Conservation (phyloP, 352 stramenopile species). For the Phytophthora foliorum region DNA sequence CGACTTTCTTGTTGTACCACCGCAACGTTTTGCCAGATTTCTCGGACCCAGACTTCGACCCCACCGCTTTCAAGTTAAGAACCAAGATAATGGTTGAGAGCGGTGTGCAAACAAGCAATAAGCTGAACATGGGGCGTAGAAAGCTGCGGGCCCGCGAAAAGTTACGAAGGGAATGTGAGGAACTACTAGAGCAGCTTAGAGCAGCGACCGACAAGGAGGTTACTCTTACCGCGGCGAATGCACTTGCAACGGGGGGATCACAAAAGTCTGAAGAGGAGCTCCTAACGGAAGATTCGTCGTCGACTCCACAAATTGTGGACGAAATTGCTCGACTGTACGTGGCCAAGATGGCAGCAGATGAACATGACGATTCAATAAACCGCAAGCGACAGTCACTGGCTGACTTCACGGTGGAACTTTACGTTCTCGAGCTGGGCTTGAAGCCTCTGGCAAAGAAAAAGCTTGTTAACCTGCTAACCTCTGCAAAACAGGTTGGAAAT, state of each 20-base stretch:
- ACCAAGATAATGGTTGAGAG: conserved; percentile 50
- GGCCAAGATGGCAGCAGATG: conserved; percentile 62
- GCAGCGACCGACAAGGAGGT: conserved; percentile 16
- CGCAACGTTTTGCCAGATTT: conserved; percentile 68
- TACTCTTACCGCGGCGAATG: not conserved
- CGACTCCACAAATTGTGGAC: conserved; percentile 47
- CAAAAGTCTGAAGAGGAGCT: conserved; percentile 16
- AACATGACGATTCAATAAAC: conserved; percentile 40
- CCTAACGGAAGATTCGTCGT: conserved; percentile 24
- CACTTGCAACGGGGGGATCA: conserved; percentile 1
- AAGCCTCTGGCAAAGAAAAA: conserved; percentile 66
- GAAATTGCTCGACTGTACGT: conserved; percentile 76
- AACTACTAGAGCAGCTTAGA: conserved; percentile 38
- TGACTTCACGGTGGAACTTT: conserved; percentile 67
- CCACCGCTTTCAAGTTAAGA: conserved; percentile 61
- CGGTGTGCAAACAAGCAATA: conserved; percentile 55
- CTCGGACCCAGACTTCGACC: conserved; percentile 60
- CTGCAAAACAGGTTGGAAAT: conserved; percentile 49
- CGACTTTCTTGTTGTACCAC: conserved; percentile 72
- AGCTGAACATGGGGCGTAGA: conserved; percentile 42
- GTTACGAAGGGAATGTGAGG: conserved; percentile 51
- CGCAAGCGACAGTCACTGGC: conserved; percentile 54
- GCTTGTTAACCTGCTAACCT: conserved; percentile 53
- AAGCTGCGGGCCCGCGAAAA: conserved; percentile 50
- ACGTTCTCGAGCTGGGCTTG: conserved; percentile 75